Evolutionary conservation across 345 rosid genomes (phyloP), one percentile per base, ranked within the genome.

Genomic region (Geranium rotundifolium): DNA sequence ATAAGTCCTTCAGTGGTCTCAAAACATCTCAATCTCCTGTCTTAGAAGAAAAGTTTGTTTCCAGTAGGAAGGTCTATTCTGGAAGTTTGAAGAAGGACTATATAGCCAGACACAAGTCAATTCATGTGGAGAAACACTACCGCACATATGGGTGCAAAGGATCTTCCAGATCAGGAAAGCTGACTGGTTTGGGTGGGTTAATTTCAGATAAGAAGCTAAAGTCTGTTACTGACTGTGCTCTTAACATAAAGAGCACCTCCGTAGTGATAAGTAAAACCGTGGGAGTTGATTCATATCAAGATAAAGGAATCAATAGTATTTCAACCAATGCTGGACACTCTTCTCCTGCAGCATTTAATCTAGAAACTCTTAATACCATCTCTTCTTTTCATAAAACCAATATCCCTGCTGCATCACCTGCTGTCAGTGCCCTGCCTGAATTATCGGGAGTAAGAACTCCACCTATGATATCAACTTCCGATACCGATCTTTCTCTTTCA

Each of bases 401-500:
- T 70, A 19, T 56, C 4, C 59, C 62, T 19, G 58, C 80, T 29
- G 29, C 70, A 57, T 72, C 69, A 58, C 60, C 75, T 58, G 65
- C 69, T 0, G 61, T 65, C 13, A 67, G 62, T 65, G 41, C 39
- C 39, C 54, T 34, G 27, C 71, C 78, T 54, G 71, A 59, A 34
- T 54, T 72, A 30, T 72, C 79, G 57, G 71, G 68, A 34, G 61
- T 72, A 54, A 72, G 56, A 49, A 59, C 34, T 56, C 65, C 76
- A 14, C 76, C 76, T 60, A 56, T 73, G 58, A 61, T 78, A 54
- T 62, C 82, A 12, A 57, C 71, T 61, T 66, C 87, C 15, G 80
- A 86, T 73, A 82, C 85, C 0, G 84, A 86, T 63, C 87, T 84
- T 64, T 82, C 83, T 54, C 93, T 86, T 57, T 84, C 89, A 34